These are phyloP conservation scores for Marchantia paleacea DNA, from an alignment of 225 moss, liverwort and hornwort genomes.

Conservation along the genomic window DNA sequence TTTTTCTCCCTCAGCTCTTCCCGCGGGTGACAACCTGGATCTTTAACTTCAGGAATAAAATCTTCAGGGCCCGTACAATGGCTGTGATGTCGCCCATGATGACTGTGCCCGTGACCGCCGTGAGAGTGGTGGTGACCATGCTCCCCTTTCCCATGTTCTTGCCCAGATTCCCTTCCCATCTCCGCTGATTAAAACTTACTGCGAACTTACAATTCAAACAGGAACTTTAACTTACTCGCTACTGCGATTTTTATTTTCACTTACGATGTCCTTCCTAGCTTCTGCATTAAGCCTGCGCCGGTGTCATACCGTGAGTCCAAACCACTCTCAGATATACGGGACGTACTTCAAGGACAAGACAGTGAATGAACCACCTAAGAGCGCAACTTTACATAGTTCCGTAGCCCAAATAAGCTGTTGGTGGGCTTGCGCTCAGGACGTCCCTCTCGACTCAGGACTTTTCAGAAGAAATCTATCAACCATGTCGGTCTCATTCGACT, in stretches of 20 bases:
- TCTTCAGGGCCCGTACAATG: conserved; percentile 37
- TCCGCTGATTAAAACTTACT: neutral
- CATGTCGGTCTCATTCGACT: no score
- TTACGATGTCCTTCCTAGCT: neutral
- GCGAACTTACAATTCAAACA: no score
- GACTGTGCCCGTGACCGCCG: conserved; percentile 16
- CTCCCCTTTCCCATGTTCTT: neutral
- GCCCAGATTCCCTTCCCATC: conserved; percentile 11
- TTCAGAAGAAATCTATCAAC: no score
- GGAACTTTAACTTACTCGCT: neutral
- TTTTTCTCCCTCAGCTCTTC: conserved; percentile 37
- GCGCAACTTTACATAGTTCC: neutral
- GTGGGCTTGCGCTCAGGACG: neutral
- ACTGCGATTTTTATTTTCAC: neutral
- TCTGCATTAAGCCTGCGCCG: neutral
- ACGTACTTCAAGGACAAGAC: no score
- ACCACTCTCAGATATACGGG: no score
- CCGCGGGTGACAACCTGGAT: conserved; percentile 24
- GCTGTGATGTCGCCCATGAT: conserved; percentile 36
- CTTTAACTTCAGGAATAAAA: conserved; percentile 30
- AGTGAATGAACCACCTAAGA: no score
- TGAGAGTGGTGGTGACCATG: neutral
- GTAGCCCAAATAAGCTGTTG: neutral
- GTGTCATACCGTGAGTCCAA: neutral
- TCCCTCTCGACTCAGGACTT: no score